Conservation (phyloP, 2,329 filamentous ascomycete species). For the Colletotrichum sp. region DNA sequence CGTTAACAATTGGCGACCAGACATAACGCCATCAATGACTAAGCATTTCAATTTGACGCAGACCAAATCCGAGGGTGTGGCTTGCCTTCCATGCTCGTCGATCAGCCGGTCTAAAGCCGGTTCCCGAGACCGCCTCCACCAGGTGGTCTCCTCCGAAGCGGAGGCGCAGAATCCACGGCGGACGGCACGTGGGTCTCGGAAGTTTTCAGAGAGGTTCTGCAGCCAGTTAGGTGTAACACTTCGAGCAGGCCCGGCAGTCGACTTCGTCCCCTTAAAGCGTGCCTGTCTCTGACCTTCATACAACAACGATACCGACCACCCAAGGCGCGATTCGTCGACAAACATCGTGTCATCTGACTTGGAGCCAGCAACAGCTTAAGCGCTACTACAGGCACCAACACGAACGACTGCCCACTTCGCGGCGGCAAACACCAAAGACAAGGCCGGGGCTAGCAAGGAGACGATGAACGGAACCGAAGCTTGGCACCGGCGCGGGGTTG, state of each 20-base stretch:
- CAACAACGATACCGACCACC: background rate
- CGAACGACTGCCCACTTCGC: background rate
- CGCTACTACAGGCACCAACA: background rate
- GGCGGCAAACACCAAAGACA: background rate
- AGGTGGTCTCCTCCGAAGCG: background rate
- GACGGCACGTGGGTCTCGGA: background rate
- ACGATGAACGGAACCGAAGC: background rate
- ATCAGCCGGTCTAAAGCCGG: background rate
- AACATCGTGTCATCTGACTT: background rate
- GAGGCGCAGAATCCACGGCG: background rate
- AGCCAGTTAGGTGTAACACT: background rate
- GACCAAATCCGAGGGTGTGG: background rate
- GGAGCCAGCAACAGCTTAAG: background rate
- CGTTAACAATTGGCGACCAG: background rate
- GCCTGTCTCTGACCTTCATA: background rate
- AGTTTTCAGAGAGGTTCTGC: background rate
- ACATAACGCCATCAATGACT: background rate
- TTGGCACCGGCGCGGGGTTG: background rate
- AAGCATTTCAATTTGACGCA: background rate
- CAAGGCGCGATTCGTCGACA: background rate
- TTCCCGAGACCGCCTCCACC: background rate
- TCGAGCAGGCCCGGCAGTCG: background rate
- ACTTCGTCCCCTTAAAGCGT: background rate
- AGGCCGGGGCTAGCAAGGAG: background rate
- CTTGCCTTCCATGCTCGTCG: background rate